phyloP scores from a whole-genome alignment of 2,329 filamentous ascomycete species.

The Coniochaeta prunicola region DNA sequence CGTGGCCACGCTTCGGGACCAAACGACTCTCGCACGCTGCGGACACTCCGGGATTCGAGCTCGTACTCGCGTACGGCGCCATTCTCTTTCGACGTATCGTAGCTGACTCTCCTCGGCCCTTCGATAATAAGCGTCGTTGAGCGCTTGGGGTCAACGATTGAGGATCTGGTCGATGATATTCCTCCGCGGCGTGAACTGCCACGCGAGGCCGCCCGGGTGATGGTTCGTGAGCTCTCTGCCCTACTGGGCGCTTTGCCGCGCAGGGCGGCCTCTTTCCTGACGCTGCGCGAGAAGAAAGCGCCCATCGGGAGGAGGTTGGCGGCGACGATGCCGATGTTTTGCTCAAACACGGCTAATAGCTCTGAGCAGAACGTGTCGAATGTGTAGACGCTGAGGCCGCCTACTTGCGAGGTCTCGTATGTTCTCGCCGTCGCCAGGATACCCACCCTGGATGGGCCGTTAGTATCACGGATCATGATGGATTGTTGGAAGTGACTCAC shows the following conservation, averaged over 20 bases:
- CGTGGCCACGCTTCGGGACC: slow-evolving; percentile 20
- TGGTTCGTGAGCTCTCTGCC: slow-evolving; percentile 11
- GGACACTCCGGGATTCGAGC: slow-evolving; percentile 1
- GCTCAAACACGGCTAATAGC: slow-evolving; percentile 25
- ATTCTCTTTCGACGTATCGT: slow-evolving; percentile 4
- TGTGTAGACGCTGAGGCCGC: slow-evolving; percentile 18
- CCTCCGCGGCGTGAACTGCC: slow-evolving; percentile 4
- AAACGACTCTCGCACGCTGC: slow-evolving; percentile 8
- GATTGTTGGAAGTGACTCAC: slow-evolving; percentile 12
- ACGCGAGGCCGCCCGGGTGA: slow-evolving; percentile 7
- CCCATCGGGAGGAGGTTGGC: slow-evolving; percentile 28
- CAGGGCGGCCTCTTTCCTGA: not conserved
- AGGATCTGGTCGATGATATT: slow-evolving; percentile 12
- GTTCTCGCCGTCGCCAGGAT: slow-evolving; percentile 25
- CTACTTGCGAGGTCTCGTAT: slow-evolving; percentile 24
- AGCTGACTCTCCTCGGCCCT: slow-evolving; percentile 13
- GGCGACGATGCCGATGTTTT: slow-evolving; percentile 28
- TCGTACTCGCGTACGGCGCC: slow-evolving; percentile 3
- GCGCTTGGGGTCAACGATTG: slow-evolving; percentile 13
- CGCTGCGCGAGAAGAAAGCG: slow-evolving; percentile 17
- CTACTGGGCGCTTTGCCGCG: slow-evolving; percentile 11
- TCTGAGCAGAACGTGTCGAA: slow-evolving; percentile 22
- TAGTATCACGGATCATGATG: not conserved
- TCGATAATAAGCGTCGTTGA: slow-evolving; percentile 19
- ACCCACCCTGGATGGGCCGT: slow-evolving; percentile 15